These are phyloP conservation scores for Epichloe hybrida DNA, from an alignment of 2,329 filamentous ascomycete species.

Conservation along the genomic window DNA sequence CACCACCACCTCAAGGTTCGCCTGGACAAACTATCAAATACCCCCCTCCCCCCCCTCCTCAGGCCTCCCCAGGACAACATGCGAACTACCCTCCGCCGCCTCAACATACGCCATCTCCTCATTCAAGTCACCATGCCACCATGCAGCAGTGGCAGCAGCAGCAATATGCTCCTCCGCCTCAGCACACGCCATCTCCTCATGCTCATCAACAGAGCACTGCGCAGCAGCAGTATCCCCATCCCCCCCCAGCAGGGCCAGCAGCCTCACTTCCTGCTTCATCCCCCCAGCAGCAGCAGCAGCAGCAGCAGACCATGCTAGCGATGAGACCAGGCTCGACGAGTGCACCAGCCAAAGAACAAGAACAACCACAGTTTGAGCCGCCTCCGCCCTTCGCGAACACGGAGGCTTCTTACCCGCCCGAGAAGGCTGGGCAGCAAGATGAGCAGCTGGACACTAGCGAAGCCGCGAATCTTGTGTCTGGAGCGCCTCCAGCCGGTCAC, in stretches of 20 bases:
- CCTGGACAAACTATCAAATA: slow-evolving; percentile 10
- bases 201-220: slow-evolving; percentile 8
- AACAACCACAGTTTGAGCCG: slow-evolving; percentile 16
- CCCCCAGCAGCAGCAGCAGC: slow-evolving; percentile 2
- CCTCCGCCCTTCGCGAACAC: slow-evolving; percentile 13
- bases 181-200: slow-evolving; percentile 8
- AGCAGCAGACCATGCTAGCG: slow-evolving; percentile 9
- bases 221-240: slow-evolving; percentile 11
- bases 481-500: slow-evolving; percentile 33
- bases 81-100: slow-evolving; percentile 18
- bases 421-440: slow-evolving; percentile 14
- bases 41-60: slow-evolving; percentile 17
- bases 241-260: background rate
- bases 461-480: slow-evolving; percentile 21
- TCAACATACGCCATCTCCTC: slow-evolving; percentile 10
- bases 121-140: slow-evolving; percentile 8
- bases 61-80: slow-evolving; percentile 5
- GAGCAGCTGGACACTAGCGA: slow-evolving; percentile 11
- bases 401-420: slow-evolving; percentile 13
- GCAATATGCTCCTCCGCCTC: slow-evolving; percentile 13
- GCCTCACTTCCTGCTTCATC: background rate
- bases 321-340: slow-evolving; percentile 14
- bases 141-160: slow-evolving; percentile 3
- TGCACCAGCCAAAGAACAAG: slow-evolving; percentile 8
- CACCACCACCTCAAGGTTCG: slow-evolving; percentile 18